Evolutionary conservation across 2,329 filamentous ascomycete genomes (phyloP), one percentile per base, ranked within the genome.

Genomic region (Penicillium sp.): DNA sequence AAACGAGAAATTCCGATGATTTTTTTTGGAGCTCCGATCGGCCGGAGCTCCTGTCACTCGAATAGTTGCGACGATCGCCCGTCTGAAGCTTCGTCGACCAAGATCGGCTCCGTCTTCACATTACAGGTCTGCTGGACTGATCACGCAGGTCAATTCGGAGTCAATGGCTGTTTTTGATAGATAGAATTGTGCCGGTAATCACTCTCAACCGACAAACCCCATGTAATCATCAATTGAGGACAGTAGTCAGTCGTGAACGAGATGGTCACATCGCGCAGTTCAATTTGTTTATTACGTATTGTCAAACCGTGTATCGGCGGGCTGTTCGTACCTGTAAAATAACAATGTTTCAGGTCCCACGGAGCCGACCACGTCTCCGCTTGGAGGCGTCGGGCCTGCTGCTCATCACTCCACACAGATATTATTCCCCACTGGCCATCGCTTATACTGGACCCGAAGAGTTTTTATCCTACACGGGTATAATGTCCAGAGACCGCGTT

Each of bases 251-350:
- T 27, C 9, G 4, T 22, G 10, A 41, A 40, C 16, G 31, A 14
- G 27, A 36, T 52, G 46, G 53, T 53, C 28, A 53, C 53, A 53
- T 49, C 43, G 49, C 33, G 46, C 48, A 31, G 39, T 46, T 48
- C 44, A 48, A 45, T 22, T n/a, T 43, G 31, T 35, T 31, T 25
- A 18, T 38, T 38, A n/a, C 20, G 38, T 38, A 38, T 20, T 11
- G 33, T n/a, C 30, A 16, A 22, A 4, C 20, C 4, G 2, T 22
- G 11, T 20, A 14, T 20, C 33, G 28, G 4, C 31, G 8, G 14
- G 14, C n/a, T 27, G 45, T 41, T n/a, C 9, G 30, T 49, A 43
- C 36, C 27, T 11, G 46, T 44, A 46, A 45, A 27, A 16, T 28
- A 22, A 22, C 20, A 22, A 22, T 55, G 41, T 44, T 41, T 41